phyloP scores from a whole-genome alignment of 495 filamentous ascomycete genomes.

The Penicillium bovifimosum region DNA sequence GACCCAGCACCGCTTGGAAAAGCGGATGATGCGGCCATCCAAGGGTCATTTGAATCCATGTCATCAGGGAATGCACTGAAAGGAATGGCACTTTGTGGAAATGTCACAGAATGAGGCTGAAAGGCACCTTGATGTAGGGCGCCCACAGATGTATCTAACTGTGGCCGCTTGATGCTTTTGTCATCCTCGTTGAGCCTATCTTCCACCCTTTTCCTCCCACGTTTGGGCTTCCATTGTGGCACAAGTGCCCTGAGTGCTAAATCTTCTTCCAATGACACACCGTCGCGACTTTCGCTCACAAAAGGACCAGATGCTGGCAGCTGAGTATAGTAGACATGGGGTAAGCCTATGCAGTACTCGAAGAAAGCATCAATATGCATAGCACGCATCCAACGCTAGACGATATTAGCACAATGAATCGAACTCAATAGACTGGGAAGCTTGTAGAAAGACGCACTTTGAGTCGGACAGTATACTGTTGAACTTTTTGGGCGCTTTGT shows the following conservation, averaged over 20 bases:
- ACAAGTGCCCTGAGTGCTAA: conserved; percentile 83
- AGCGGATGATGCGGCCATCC: conserved; percentile 45
- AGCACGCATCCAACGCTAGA: conserved; percentile 92
- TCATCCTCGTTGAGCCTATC: conserved; percentile 58
- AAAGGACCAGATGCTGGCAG: conserved; percentile 60
- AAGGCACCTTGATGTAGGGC: conserved; percentile 51
- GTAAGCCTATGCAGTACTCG: conserved; percentile 77
- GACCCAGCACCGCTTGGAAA: conserved; percentile 20
- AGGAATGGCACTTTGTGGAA: conserved; percentile 57
- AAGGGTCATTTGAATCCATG: conserved; percentile 46
- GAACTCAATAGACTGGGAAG: not conserved
- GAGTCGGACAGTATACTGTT: conserved; percentile 91
- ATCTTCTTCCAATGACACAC: conserved; percentile 86
- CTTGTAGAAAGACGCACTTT: conserved; percentile 55
- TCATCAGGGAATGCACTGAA: conserved; percentile 56
- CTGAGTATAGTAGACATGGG: conserved; percentile 78
- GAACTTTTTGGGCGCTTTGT: conserved; percentile 93
- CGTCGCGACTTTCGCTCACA: conserved; percentile 68
- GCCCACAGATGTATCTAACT: conserved; percentile 60
- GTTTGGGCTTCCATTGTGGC: conserved; percentile 84
- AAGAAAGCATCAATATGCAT: conserved; percentile 98
- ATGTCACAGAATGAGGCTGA: conserved; percentile 42
- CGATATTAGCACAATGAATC: conserved; percentile 6
- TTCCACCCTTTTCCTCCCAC: conserved; percentile 78
- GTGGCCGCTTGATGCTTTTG: conserved; percentile 57